Conservation (phyloP, 352 stramenopile species). For the Globisporangium paroecandrum region DNA sequence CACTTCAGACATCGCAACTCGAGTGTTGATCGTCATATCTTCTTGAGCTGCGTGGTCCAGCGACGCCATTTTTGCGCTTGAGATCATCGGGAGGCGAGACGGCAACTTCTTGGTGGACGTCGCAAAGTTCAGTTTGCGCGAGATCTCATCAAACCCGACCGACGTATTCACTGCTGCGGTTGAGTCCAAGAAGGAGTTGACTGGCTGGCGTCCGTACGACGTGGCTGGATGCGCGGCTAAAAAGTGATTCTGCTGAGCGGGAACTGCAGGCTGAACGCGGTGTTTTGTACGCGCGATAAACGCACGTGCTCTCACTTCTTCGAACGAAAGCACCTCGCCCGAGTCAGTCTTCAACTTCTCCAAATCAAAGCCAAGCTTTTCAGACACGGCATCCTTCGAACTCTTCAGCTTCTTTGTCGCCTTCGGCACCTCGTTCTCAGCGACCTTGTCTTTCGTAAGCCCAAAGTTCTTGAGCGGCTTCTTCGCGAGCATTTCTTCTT, state of each 20-base stretch:
- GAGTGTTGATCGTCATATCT: slow-evolving; percentile 88
- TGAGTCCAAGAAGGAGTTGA: slow-evolving; percentile 22
- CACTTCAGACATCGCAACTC: slow-evolving; percentile 77
- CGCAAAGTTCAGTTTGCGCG: slow-evolving; percentile 23
- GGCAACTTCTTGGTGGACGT: slow-evolving; percentile 19
- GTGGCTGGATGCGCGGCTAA: slow-evolving; percentile 2
- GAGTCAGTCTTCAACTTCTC: slow-evolving; percentile 32
- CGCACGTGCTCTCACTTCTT: slow-evolving; percentile 64
- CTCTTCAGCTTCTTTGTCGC: slow-evolving; percentile 20
- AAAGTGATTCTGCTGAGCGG: slow-evolving; percentile 26
- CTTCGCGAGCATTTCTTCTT: slow-evolving; percentile 71
- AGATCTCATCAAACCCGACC: slow-evolving; percentile 16
- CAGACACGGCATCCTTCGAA: slow-evolving; percentile 17
- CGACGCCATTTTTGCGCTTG: slow-evolving; percentile 17
- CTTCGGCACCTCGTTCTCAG: neutral
- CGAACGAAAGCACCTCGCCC: slow-evolving; percentile 65
- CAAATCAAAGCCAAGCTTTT: slow-evolving; percentile 43
- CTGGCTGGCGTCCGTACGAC: neutral
- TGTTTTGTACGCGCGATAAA: slow-evolving; percentile 20
- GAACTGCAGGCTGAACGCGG: neutral
- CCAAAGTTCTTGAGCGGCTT: slow-evolving; percentile 80
- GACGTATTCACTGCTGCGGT: slow-evolving; percentile 11
- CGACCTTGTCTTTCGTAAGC: neutral
- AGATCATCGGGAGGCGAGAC: slow-evolving; percentile 6
- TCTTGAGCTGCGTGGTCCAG: slow-evolving; percentile 54